These are phyloP conservation scores for Lachnellula cervina DNA, from an alignment of 2,329 filamentous ascomycete species.

Conservation along the genomic window DNA sequence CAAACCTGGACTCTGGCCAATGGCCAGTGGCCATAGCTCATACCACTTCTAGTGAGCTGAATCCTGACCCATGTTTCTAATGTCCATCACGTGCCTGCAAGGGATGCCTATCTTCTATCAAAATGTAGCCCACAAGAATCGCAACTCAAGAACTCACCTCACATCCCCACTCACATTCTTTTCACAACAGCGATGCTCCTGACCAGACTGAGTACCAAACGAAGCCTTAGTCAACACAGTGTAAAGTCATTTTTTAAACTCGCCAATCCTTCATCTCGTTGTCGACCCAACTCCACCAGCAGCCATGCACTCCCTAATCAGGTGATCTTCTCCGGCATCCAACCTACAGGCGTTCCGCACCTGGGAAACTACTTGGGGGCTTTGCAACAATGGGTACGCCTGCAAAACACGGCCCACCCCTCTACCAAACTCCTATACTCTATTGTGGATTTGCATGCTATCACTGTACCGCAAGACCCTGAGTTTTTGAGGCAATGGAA, in stretches of 20 bases:
- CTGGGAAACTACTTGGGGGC: slow-evolving; percentile 94
- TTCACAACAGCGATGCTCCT: not conserved
- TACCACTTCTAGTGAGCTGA: not conserved
- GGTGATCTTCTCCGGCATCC: slow-evolving; percentile 90
- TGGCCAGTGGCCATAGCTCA: not conserved
- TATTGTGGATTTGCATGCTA: slow-evolving; percentile 89
- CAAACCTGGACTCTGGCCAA: not conserved
- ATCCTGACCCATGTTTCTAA: not conserved
- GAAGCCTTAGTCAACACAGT: not conserved
- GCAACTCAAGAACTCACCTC: not conserved
- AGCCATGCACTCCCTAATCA: slow-evolving; percentile 21
- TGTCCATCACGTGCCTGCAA: not conserved
- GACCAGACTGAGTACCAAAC: not conserved
- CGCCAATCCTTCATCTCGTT: not conserved
- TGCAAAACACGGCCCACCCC: slow-evolving; percentile 61
- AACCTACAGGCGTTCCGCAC: slow-evolving; percentile 91
- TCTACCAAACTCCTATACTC: slow-evolving; percentile 70
- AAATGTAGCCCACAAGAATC: no score
- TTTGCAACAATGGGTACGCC: slow-evolving; percentile 74
- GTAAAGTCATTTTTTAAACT: no score
- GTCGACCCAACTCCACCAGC: not conserved
- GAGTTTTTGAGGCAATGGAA: slow-evolving; percentile 57
- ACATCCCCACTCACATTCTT: not conserved
- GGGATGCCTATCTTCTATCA: no score
- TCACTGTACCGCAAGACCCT: slow-evolving; percentile 71